Percentiles rank a stretch among this genome's conserved stretches.
These are phyloP conservation scores for Arthrobotrys musiformis DNA, from an alignment of 2,329 filamentous ascomycete species.

Conservation along the genomic window DNA sequence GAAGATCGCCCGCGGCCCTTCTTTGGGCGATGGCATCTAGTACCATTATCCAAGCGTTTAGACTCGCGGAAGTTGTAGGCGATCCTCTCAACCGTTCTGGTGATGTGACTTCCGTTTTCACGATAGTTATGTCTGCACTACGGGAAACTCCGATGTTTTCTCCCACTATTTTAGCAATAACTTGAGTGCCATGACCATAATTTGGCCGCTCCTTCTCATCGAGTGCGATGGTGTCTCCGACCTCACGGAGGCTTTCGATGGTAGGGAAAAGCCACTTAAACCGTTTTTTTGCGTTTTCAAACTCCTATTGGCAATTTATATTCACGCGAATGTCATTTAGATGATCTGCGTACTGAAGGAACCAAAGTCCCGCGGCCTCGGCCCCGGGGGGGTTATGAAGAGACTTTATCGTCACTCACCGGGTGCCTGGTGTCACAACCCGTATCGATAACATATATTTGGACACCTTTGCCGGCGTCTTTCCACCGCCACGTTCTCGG, in stretches of 20 bases:
- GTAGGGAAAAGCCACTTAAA: not conserved
- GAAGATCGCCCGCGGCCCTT: no score
- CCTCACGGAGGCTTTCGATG: not conserved
- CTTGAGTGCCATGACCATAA: not conserved
- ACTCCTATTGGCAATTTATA: no score
- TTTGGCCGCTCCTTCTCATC: not conserved
- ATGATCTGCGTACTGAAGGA: no score
- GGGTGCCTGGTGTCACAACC: constrained; percentile 8
- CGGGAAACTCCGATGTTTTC: not conserved
- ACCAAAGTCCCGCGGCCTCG: no score
- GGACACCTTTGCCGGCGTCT: not conserved
- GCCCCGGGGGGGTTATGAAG: no score
- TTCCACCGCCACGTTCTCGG: not conserved
- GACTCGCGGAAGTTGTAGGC: no score
- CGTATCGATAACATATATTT: not conserved
- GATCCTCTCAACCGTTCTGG: no score
- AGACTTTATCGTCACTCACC: not conserved
- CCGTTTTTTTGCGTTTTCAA: not conserved
- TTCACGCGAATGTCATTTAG: no score
- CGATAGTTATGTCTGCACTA: not conserved
- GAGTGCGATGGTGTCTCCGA: not conserved
- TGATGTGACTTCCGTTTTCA: no score
- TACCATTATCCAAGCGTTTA: no score
- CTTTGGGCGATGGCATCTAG: no score
- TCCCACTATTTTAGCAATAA: not conserved